Evolutionary conservation across 2,329 filamentous ascomycete genomes (phyloP), one percentile per base, ranked within the genome.

Genomic region (Talaromyces sp.): DNA sequence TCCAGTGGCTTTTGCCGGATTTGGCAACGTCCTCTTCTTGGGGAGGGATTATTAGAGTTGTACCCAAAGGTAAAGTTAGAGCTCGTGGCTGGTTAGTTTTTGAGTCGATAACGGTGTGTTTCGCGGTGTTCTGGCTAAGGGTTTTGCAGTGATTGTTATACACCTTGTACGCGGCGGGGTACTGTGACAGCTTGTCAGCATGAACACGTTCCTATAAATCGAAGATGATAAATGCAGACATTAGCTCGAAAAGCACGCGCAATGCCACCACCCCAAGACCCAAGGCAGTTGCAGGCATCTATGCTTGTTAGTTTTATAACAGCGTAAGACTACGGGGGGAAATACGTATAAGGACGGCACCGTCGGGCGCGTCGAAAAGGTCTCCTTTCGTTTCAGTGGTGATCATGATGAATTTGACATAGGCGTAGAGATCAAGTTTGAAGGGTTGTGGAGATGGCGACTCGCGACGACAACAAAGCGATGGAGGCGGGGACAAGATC

Each of bases 281-380:
- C 85, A 63, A 79, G 72, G 57, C 80, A 81, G 70, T 87, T 88
- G 73, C 85, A 87, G 12, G 85, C 83, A 69, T 88, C 78, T 80
- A 58, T 18, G n/a, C 28, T 60, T 10, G 34, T 47, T 28, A 57
- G 51, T 50, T 23, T 36, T 18, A 33, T 16, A 16, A 30, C 7
- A 31, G 12, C 8, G 6, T 8, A 16, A n/a, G 31, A 56, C 16
- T 56, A 1, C 12, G 27, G 18, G 54, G 33, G 16, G 3, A 70
- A 71, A 16, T 68, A 79, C 78, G 85, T 61, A 86, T 79, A 16
- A 87, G 72, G 16, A 84, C 76, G 27, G 79, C 75, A 58, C 77
- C 72, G 36, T 78, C 68, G 0, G 84, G 83, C 0, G 82, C 82
- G 42, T 76, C 68, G 68, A 87, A 86, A 44, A 88, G 76, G 7